These are phyloP conservation scores for Lophiotrema nucula DNA, from an alignment of 495 filamentous ascomycete genomes.

Conservation along the genomic window DNA sequence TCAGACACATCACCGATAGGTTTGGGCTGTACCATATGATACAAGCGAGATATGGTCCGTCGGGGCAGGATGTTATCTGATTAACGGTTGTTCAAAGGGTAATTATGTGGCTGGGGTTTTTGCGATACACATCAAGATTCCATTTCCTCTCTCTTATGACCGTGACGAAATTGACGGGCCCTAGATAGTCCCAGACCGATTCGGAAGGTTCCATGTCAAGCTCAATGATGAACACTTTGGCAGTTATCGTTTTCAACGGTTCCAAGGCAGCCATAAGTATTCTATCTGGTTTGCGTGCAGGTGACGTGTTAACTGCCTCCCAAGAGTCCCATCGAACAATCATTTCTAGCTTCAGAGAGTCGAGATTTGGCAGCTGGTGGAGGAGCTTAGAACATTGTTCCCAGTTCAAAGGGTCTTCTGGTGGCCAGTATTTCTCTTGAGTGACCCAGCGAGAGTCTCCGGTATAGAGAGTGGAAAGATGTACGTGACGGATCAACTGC, in stretches of 20 bases:
- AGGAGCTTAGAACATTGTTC: neutral
- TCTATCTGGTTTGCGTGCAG: too few species aligned
- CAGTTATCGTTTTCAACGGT: constrained; percentile 10
- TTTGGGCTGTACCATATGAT: too few species aligned
- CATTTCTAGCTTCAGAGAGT: constrained; percentile 8
- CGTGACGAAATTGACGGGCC: neutral
- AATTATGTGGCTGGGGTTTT: too few species aligned
- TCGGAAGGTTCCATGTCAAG: neutral
- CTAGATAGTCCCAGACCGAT: neutral
- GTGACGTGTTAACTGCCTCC: too few species aligned
- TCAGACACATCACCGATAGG: too few species aligned
- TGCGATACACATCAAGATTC: neutral
- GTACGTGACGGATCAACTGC: constrained; percentile 4
- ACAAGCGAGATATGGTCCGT: too few species aligned
- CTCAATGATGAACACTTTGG: constrained; percentile 9
- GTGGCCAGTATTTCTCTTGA: neutral
- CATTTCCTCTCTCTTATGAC: neutral
- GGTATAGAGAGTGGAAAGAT: constrained; percentile 8
- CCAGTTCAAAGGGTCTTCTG: constrained; percentile 2
- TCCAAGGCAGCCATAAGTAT: neutral
- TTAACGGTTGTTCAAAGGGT: too few species aligned
- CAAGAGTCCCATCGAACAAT: too few species aligned
- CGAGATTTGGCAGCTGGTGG: neutral
- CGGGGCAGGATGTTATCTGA: too few species aligned
- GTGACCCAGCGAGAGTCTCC: neutral